phyloP scores from a whole-genome alignment of 2,329 filamentous ascomycete genomes.

The Fusarium sp. region DNA sequence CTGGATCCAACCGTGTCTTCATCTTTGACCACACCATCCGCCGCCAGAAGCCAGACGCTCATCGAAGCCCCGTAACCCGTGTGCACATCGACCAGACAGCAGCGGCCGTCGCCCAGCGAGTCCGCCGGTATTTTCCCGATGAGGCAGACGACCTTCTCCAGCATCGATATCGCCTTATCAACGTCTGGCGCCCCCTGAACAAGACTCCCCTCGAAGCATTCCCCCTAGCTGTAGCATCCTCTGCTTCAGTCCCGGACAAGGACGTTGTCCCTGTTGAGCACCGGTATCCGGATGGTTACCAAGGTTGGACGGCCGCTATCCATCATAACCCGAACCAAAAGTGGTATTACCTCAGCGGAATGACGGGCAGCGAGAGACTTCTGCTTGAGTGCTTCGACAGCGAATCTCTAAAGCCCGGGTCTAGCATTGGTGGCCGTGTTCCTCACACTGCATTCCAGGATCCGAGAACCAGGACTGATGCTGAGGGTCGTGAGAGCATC shows the following conservation, averaged over 20 bases:
- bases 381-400: conserved; percentile 82
- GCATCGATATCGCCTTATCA: conserved; percentile 81
- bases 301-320: conserved; percentile 77
- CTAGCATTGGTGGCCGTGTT: conserved; percentile 62
- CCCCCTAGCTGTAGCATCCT: conserved; percentile 74
- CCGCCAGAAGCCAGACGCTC: conserved; percentile 64
- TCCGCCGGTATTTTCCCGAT: conserved; percentile 69
- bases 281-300: conserved; percentile 68
- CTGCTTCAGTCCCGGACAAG: conserved; percentile 63
- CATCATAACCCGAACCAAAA: conserved; percentile 66
- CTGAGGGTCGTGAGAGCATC: conserved; percentile 81
- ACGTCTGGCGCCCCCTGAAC: conserved; percentile 79
- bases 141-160: conserved; percentile 72
- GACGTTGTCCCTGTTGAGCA: conserved; percentile 78
- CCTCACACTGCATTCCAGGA: conserved; percentile 84
- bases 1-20: conserved; percentile 70
- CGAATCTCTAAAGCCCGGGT: conserved; percentile 59
- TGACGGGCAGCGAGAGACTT: conserved; percentile 75
- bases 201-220: conserved; percentile 67
- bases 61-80: conserved; percentile 71
- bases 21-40: conserved; percentile 92
- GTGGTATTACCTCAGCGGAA: conserved; percentile 84
- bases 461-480: conserved; percentile 72
- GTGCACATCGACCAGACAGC: conserved; percentile 87
- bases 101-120: conserved; percentile 69